Percentiles rank a stretch among this genome's conserved stretches.
phyloP scores from a whole-genome alignment of 306 rosid species.

The Geum urbanum region DNA sequence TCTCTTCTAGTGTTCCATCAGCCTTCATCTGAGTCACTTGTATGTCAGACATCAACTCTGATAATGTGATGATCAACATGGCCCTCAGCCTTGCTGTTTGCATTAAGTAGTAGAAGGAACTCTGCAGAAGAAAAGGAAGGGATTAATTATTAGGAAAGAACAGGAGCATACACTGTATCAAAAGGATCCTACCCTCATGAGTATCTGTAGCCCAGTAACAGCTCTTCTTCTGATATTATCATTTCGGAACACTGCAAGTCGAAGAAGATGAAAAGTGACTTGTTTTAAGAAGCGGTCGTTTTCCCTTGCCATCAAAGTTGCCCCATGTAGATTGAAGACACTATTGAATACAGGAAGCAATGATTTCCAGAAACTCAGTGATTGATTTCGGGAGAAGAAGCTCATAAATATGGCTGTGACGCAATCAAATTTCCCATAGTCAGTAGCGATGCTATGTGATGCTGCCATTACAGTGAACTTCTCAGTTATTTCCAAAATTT shows the following conservation, averaged over 20 bases:
- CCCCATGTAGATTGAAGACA: slow-evolving; percentile 83
- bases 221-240: slow-evolving; percentile 91
- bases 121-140: slow-evolving; percentile 49
- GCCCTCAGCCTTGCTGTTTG: slow-evolving; percentile 97
- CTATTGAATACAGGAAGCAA: slow-evolving; percentile 77
- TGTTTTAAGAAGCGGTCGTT: slow-evolving; percentile 98
- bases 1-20: slow-evolving; percentile 91
- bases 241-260: slow-evolving; percentile 90
- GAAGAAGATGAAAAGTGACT: slow-evolving; percentile 93
- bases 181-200: slow-evolving; percentile 71
- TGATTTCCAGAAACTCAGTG: slow-evolving; percentile 79
- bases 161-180: slow-evolving; percentile 12
- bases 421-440: slow-evolving; percentile 92
- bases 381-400: slow-evolving; percentile 86
- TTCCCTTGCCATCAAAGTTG: slow-evolving; percentile 90
- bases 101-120: slow-evolving; percentile 81
- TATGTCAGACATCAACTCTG: slow-evolving; percentile 97
- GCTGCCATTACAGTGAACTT: slow-evolving; percentile 80
- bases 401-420: slow-evolving; percentile 82
- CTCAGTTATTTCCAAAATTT: slow-evolving; percentile 82
- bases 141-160: slow-evolving; percentile 18
- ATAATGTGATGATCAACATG: slow-evolving; percentile 87
- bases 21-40: slow-evolving; percentile 99
- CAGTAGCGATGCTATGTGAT: slow-evolving; percentile 81
- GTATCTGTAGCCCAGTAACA: slow-evolving; percentile 87